Base-by-base conservation (phyloP, 495 filamentous ascomycete species). In the Oidiodendron maius region DNA sequence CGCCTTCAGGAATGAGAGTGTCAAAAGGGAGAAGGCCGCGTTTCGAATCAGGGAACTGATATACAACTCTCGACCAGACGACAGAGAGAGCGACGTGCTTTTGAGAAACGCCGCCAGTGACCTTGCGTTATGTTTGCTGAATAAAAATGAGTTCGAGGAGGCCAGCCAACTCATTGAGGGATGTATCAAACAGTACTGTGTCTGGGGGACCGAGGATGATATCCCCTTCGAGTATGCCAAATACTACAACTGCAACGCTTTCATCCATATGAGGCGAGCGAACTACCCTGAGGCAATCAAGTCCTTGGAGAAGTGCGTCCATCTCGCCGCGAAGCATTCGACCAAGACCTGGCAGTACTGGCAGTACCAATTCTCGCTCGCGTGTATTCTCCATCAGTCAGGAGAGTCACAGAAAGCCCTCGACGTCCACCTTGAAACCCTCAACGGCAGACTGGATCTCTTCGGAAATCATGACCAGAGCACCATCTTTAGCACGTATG, bases 211-310 rank as follows among this genome's bases (percentile, higher is more conserved):
- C 12, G 24, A 39, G 5, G 41, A 44, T 12, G 43, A 51, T 20
- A 55, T 55, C 23, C 59, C 58, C 4, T 62, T 54, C 48, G 58
- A 62, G 44, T 58, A 62, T 25, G 51, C 53, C 25, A 62, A 62
- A 45, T 62, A 51, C 32, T 55, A 58, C 30, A 37, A 50, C 38
- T 50, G 59, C 38, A 46, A 3, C 16, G 4, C 12, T 13, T 4
- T 12, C 12, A 2, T 35, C 3, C 4, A 16, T 16, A 35, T 35
- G 32, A 12, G 13, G 12, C 4, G 16, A 35, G 32, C 12, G 32
- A 35, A 35, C 16, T 35, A 35, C 16, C 1, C 1, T 13, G 32
- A 35, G 16, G 32, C 32, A 3, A 35, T 35, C 1, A 12, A 35
- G 16, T 35, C 4, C 16, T 16, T 35, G 13, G 2, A 16, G 3